Percentiles rank a stretch among this genome's conserved stretches.
phyloP scores from a whole-genome alignment of 768 basidiomycete genomes.

The Hortiboletus flavorubellus region DNA sequence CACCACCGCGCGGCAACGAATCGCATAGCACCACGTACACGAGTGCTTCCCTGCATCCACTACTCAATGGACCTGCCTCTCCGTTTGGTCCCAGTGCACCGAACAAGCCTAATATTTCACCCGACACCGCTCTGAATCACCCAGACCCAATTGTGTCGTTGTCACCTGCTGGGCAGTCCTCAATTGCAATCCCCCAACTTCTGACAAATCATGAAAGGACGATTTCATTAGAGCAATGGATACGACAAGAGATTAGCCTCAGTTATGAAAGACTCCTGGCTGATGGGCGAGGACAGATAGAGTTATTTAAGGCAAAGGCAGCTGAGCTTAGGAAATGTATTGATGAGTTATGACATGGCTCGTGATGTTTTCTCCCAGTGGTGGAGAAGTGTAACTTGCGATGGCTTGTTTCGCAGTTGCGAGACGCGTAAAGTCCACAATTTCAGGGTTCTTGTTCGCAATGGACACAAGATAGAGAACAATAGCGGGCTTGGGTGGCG shows the following conservation, averaged over 20 bases:
- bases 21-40: background rate
- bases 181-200: slow-evolving; percentile 11
- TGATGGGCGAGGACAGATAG: slow-evolving; percentile 52
- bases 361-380: too few species aligned
- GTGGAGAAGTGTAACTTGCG: too few species aligned
- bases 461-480: too few species aligned
- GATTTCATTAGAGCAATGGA: slow-evolving; percentile 85
- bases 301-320: slow-evolving; percentile 45
- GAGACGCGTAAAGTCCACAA: too few species aligned
- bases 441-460: too few species aligned
- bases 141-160: slow-evolving; percentile 14
- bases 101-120: background rate
- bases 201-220: slow-evolving; percentile 50
- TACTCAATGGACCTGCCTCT: background rate
- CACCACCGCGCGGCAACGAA: background rate
- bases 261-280: slow-evolving; percentile 58
- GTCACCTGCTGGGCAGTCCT: slow-evolving; percentile 10
- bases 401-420: too few species aligned
- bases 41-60: background rate
- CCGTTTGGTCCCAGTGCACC: background rate
- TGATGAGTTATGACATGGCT: slow-evolving; percentile 25
- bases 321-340: slow-evolving; percentile 37
- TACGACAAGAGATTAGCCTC: slow-evolving; percentile 68
- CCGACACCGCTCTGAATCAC: background rate
- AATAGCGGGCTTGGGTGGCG: too few species aligned